phyloP scores from a whole-genome alignment of 2,329 filamentous ascomycete species.

The Westerdykella aurantiaca region DNA sequence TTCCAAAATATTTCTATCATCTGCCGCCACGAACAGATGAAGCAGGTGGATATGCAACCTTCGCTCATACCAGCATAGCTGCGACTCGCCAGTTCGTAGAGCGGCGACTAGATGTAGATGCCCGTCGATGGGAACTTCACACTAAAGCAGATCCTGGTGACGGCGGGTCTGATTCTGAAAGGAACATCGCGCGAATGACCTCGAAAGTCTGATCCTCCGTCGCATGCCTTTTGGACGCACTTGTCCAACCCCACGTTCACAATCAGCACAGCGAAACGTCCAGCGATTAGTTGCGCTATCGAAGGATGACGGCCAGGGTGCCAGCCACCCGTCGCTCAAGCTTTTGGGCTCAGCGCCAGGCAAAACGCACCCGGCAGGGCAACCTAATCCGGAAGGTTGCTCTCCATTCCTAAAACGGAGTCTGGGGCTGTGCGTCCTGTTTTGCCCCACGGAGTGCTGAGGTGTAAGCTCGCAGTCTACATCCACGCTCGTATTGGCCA shows the following conservation, averaged over 20 bases:
- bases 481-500: too few species aligned
- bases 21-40: too few species aligned
- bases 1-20: too few species aligned
- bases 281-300: not conserved
- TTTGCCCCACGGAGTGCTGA: not conserved
- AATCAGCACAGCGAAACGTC: not conserved
- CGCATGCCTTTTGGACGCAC: not conserved
- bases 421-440: not conserved
- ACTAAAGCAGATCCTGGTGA: too few species aligned
- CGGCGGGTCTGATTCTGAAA: too few species aligned
- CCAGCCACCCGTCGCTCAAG: not conserved
- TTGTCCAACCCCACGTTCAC: not conserved
- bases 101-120: too few species aligned
- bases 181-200: too few species aligned
- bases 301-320: not conserved
- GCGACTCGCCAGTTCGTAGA: too few species aligned
- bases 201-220: too few species aligned
- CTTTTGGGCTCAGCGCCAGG: not conserved
- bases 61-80: too few species aligned
- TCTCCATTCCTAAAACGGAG: not conserved
- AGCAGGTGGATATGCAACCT: too few species aligned
- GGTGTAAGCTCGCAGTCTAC: not conserved
- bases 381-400: not conserved
- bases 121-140: too few species aligned
- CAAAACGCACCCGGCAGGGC: not conserved